Percentiles rank a stretch among this genome's conserved stretches.
Evolutionary conservation across 2,329 filamentous ascomycete species (phyloP).

Genomic region (Arthrobotrys iridis): DNA sequence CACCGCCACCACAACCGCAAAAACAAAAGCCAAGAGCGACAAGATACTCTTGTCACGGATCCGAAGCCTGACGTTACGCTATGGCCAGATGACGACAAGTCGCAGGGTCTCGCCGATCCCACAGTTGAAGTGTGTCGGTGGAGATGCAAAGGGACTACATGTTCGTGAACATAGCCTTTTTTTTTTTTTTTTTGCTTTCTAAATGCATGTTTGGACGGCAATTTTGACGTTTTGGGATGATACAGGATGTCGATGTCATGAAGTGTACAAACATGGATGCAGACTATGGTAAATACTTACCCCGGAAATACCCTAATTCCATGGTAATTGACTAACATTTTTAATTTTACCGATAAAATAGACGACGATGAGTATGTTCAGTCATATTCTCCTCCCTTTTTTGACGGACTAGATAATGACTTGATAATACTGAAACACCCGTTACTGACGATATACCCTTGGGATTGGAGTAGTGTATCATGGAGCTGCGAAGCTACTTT

Average conservation of each 20-base stretch:
- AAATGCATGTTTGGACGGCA: slow-evolving; percentile 9
- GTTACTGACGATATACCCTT: slow-evolving; percentile 10
- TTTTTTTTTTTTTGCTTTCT: neutral
- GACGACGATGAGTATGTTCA: slow-evolving; percentile 52
- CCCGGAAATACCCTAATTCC: slow-evolving; percentile 60
- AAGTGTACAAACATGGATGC: slow-evolving; percentile 86
- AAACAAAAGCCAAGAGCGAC: slow-evolving; percentile 53
- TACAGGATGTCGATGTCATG: slow-evolving; percentile 81
- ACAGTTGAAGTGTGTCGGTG: slow-evolving; percentile 52
- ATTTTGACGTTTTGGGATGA: neutral
- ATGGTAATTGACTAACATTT: slow-evolving; percentile 20
- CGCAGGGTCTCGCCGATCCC: slow-evolving; percentile 49
- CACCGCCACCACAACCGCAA: slow-evolving; percentile 46
- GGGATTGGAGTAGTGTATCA: slow-evolving; percentile 35
- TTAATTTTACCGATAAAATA: neutral
- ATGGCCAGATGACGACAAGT: slow-evolving; percentile 50
- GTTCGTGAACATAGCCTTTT: slow-evolving; percentile 10
- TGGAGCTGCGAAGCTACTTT: slow-evolving; percentile 63
- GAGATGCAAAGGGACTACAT: slow-evolving; percentile 46
- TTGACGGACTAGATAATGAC: neutral
- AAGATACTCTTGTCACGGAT: slow-evolving; percentile 51
- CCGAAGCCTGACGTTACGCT: slow-evolving; percentile 43
- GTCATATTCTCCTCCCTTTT: neutral
- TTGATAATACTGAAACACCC: neutral
- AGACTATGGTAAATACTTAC: slow-evolving; percentile 88